A percentile compares a stretch with the other conserved stretches of the same genome.
Conservation (phyloP, 305 asterid genomes). For the Andrographis paniculata region DNA sequence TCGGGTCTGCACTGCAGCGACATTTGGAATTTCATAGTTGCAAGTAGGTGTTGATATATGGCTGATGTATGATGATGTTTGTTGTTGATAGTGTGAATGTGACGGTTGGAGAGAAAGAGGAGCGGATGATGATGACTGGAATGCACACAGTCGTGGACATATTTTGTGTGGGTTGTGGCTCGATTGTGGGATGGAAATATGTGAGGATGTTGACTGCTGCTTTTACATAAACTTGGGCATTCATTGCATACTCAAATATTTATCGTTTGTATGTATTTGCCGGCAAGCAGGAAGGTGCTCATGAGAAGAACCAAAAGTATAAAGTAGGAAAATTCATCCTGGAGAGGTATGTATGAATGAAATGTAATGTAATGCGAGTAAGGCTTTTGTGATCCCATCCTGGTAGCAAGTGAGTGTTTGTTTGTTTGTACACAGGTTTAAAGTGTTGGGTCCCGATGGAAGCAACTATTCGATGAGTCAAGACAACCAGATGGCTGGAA, state of each 20-base stretch:
- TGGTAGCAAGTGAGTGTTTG: neutral
- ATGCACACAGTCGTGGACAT: constrained; percentile 66
- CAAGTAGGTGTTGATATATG: constrained; percentile 11
- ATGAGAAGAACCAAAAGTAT: constrained; percentile 51
- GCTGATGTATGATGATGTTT: constrained; percentile 22
- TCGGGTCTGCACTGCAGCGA: neutral
- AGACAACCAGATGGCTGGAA: constrained; percentile 27
- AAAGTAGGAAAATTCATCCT: constrained; percentile 80
- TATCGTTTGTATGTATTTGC: constrained; percentile 10
- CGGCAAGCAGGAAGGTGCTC: constrained; percentile 49
- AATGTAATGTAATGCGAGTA: too few relatives aligned
- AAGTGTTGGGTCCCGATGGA: constrained; percentile 70
- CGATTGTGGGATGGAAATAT: constrained; percentile 70
- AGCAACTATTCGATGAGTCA: constrained; percentile 27
- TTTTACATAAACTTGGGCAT: too few relatives aligned
- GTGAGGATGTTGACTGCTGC: constrained; percentile 24
- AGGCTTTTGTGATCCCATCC: too few relatives aligned
- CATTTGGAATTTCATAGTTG: constrained; percentile 15
- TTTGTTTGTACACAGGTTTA: constrained; percentile 65
- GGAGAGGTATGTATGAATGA: constrained; percentile 55
- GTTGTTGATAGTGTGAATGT: constrained; percentile 53
- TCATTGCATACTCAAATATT: too few relatives aligned
- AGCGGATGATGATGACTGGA: constrained; percentile 63
- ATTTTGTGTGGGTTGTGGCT: constrained; percentile 68
- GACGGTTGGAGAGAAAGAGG: constrained; percentile 54